Base-by-base conservation (phyloP, 495 filamentous ascomycete genomes). In the Lasiosphaeria miniovina region DNA sequence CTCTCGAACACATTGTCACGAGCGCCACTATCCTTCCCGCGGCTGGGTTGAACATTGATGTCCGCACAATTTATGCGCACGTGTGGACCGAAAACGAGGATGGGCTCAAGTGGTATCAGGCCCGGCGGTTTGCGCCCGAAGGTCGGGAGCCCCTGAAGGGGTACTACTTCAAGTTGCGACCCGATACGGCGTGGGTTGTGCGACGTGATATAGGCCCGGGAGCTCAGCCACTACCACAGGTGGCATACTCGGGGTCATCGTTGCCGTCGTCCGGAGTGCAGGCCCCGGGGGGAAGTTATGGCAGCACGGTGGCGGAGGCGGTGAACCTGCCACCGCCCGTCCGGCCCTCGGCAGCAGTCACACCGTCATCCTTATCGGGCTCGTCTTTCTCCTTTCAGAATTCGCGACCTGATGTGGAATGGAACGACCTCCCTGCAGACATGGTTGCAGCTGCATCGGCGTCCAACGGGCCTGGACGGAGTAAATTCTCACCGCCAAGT, bases 1-100 rank as follows among this genome's bases (percentile, higher is more conserved):
- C 94, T 5, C 78, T 98, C 12, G 66, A 81, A 69, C 71, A 79
- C 65, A 63, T 95, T 57, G 68, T 85, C 35, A 70, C 70, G 4
- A 69, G 72, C 59, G 76, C 74, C 17, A 55, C 66, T 54, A 32
- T 72, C 57, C 65, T 78, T 60, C 56, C 64, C 7, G 65, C 66
- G 33, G 55, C 71, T 41, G 62, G 68, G 46, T 71, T 62, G 4
- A 74, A 74, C 17, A 80, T 84, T 46, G 74, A 80, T 24, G 73
- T 88, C 10, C 75, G 74, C 24, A 78, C 75, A 12, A 81, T 77
- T 10, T 92, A 90, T 55, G 94, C 94, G 12, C 94, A 98, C 75
- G 94, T 98, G 3, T 97, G 96, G 87, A 90, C 94, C 60, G 86
- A 87, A 59, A 98, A 98, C 68, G 81, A 84, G 10, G 94, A 96